Base-by-base conservation (phyloP, 225 moss, liverwort and hornwort species). In the Rhytidiadelphus loreus region DNA sequence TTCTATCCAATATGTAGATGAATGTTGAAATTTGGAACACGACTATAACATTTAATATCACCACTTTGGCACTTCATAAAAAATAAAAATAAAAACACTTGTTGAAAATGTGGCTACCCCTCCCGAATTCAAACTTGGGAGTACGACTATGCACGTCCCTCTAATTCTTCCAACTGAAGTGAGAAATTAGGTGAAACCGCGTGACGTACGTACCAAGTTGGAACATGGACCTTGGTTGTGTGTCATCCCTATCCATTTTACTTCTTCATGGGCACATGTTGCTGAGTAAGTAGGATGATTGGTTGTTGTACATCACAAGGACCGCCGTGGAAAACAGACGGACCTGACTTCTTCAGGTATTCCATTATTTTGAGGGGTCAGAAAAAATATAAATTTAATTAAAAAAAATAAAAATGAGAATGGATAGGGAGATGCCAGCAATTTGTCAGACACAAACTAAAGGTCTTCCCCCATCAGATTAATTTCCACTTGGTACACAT, bases 311-410 rank as follows among this genome's bases (percentile, higher is more conserved):
- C 53, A 35, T 62, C 11, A 18, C 57, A 55, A 80, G 21, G 9
- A 9, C 24, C 0, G 0, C 17, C 12, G 7, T 30, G 37, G 66
- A 77, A 64, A 53, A 30, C 0, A 3, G 2, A 46, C 6, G 0
- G 44, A 52, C 52, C 52, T 15, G 21, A 75, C 33, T 77, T 75
- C 25, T n/a, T 72, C 25, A 35, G 73, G 30, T 30, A 16, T 43
- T 71, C 5, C 0, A 44, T 85, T 85, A 46, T 69, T 72, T 13
- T 4, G 35, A 20, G 35, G 16, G 7, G 3, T 29, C 1, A 26
- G 53, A 6, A 7, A 14, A 55, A 19, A 41, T n/a, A n/a, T n/a
- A n/a, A n/a, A n/a, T n/a, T n/a, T n/a, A n/a, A n/a, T n/a, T n/a
- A 23, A 14, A 13, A 8, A n/a, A 68, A 12, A 4, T 21, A 12